Base-by-base conservation (phyloP, 2,329 filamentous ascomycete genomes). In the Stagonosporopsis chrysanthemi region DNA sequence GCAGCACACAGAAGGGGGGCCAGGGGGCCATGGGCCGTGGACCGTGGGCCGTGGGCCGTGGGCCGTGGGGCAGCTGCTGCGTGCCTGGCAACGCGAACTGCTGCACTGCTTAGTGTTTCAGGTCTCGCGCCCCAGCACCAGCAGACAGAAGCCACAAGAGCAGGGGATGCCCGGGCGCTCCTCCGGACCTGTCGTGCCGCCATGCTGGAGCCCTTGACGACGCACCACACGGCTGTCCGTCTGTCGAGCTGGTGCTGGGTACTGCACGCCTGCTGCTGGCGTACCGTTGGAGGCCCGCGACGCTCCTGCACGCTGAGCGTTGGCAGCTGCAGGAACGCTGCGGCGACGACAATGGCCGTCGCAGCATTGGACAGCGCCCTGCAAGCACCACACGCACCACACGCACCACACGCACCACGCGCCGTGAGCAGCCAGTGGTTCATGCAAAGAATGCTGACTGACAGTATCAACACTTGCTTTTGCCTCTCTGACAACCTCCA, bases 41-140 rank as follows among this genome's bases (percentile, higher is more conserved):
- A n/a, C n/a, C n/a, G n/a, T n/a, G n/a, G n/a, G n/a, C n/a, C n/a
- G n/a, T n/a, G n/a, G n/a, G n/a, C n/a, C n/a, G n/a, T n/a, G n/a
- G n/a, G n/a, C n/a, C n/a, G n/a, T n/a, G n/a, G 24, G 24, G 24
- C 24, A 26, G 23, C 46, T 39, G 28, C 41, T 42, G 35, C 46
- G 29, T 52, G 47, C 35, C 17, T 42, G 47, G 26, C 19, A 17
- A 22, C 38, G 39, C n/a, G n/a, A 35, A 22, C 43, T 43, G 47
- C 47, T 46, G 48, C 43, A 49, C 38, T 48, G 48, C 39, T 52
- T 48, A 48, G 43, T 40, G 54, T 57, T 57, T 57, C 54, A 57
- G 28, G 35, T 28, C 46, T n/a, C n/a, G n/a, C n/a, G n/a, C n/a
- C n/a, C n/a, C n/a, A n/a, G n/a, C n/a, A n/a, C 23, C 28, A 31